Evolutionary conservation across 257 asterid species (phyloP).

Genomic region (Jacaranda mimosifolia): DNA sequence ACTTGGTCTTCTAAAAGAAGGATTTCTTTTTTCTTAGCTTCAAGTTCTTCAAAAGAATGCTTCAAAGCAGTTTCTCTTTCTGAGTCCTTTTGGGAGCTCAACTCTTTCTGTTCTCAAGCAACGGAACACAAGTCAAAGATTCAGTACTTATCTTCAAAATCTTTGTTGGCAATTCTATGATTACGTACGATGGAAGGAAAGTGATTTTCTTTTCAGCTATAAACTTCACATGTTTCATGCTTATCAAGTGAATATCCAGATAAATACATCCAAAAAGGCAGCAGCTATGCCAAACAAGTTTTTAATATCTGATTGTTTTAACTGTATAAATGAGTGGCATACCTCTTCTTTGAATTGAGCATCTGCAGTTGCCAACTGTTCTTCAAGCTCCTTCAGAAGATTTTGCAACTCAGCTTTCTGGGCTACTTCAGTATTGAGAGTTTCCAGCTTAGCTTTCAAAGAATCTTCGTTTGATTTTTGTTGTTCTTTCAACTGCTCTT

Average conservation of each 20-base stretch:
- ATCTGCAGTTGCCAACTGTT: constrained; percentile 61
- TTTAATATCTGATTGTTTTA: constrained; percentile 6
- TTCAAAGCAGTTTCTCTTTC: constrained; percentile 67
- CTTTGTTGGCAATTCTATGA: too few relatives aligned
- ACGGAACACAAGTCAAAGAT: constrained; percentile 4
- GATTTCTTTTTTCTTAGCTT: constrained; percentile 65
- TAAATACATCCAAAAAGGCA: background rate
- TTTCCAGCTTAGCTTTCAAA: constrained; percentile 66
- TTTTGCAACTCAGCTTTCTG: constrained; percentile 66
- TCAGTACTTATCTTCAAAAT: background rate
- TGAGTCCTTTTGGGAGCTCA: constrained; percentile 55
- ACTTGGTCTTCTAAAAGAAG: constrained; percentile 56
- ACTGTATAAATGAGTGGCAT: constrained; percentile 18
- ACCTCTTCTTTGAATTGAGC: constrained; percentile 65
- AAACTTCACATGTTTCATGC: background rate
- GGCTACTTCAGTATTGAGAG: constrained; percentile 54
- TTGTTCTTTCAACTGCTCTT: constrained; percentile 79
- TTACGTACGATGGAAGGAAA: too few relatives aligned
- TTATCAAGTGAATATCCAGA: constrained; percentile 2
- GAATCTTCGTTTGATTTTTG: constrained; percentile 62
- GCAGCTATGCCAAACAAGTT: background rate
- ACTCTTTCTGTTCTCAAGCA: constrained; percentile 63
- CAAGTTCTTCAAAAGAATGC: constrained; percentile 63
- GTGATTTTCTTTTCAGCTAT: background rate
- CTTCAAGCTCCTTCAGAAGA: constrained; percentile 68